Evolutionary conservation across 2,329 filamentous ascomycete genomes (phyloP).

Genomic region (Corynespora cassiicola): DNA sequence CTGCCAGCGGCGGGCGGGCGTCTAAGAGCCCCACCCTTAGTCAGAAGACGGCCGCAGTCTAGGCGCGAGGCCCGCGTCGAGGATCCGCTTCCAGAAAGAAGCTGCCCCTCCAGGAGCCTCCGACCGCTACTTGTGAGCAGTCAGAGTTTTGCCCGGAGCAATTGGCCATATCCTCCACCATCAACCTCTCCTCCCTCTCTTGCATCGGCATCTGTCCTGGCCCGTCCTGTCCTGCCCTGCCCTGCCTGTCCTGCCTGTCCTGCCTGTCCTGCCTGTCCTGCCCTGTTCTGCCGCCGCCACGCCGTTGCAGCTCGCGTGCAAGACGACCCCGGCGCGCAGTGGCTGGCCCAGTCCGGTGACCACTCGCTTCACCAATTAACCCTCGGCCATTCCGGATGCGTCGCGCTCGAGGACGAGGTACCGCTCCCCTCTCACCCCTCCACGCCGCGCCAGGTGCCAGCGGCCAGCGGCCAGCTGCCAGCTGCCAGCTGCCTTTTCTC

Average conservation of each 20-base stretch:
- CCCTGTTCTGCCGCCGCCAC: constrained; percentile 1
- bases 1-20: background rate
- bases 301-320: constrained; percentile 4
- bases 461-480: constrained; percentile 17
- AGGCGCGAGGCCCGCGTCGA: too few relatives aligned
- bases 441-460: constrained; percentile 12
- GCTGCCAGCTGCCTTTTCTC: too few relatives aligned
- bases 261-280: background rate
- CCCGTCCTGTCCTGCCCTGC: background rate
- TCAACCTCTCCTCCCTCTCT: constrained; percentile 4
- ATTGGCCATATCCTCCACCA: too few relatives aligned
- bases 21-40: background rate
- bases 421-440: constrained; percentile 14
- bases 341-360: constrained; percentile 16
- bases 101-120: background rate
- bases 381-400: constrained; percentile 35
- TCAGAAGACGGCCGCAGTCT: too few relatives aligned
- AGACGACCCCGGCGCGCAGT: background rate
- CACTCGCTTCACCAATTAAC: constrained; percentile 21
- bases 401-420: constrained; percentile 34
- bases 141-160: constrained; percentile 15
- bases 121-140: constrained; percentile 13
- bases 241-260: background rate
- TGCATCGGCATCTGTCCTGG: background rate
- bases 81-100: background rate